Percentiles rank a stretch among this genome's conserved stretches.
Conservation (phyloP, 352 stramenopile genomes). For the Thalassiosira mediterranea region DNA sequence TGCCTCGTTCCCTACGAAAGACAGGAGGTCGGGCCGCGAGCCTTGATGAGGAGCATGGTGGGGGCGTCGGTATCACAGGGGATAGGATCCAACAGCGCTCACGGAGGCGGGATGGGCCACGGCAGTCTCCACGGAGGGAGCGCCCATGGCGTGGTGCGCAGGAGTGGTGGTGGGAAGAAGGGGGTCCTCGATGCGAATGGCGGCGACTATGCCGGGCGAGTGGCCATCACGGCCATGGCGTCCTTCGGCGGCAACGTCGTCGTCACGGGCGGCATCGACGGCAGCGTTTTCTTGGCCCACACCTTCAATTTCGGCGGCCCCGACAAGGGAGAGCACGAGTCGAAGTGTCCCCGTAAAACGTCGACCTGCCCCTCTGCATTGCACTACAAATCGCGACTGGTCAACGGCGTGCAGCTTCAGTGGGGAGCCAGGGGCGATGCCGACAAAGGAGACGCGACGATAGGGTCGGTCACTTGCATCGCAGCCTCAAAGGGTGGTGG, state of each 20-base stretch:
- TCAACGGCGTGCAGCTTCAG: slow-evolving; percentile 74
- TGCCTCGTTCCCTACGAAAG: slow-evolving; percentile 27
- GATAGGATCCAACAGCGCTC: too few relatives aligned
- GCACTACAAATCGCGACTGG: slow-evolving; percentile 38
- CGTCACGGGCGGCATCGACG: slow-evolving; percentile 79
- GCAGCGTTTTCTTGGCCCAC: slow-evolving; percentile 80
- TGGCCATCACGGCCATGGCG: slow-evolving; percentile 75
- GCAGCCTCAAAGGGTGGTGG: slow-evolving; percentile 57
- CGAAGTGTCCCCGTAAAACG: slow-evolving; percentile 11
- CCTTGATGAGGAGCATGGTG: slow-evolving; percentile 44
- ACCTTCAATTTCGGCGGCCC: slow-evolving; percentile 55
- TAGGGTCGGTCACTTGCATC: slow-evolving; percentile 71
- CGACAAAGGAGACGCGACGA: slow-evolving; percentile 59
- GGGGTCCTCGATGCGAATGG: slow-evolving; percentile 35
- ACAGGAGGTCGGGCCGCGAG: slow-evolving; percentile 16
- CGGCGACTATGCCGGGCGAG: slow-evolving; percentile 46
- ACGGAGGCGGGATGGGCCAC: not conserved
- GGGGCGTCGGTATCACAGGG: slow-evolving; percentile 22
- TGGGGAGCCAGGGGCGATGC: slow-evolving; percentile 69
- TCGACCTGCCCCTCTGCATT: slow-evolving; percentile 26
- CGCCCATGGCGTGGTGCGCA: slow-evolving; percentile 12
- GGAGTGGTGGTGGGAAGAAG: slow-evolving; percentile 7
- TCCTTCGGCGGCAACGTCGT: slow-evolving; percentile 73
- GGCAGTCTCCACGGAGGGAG: slow-evolving; percentile 5
- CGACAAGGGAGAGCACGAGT: slow-evolving; percentile 31